Evolutionary conservation across 2,329 filamentous ascomycete species (phyloP).

Genomic region (Colletotrichum cereale): DNA sequence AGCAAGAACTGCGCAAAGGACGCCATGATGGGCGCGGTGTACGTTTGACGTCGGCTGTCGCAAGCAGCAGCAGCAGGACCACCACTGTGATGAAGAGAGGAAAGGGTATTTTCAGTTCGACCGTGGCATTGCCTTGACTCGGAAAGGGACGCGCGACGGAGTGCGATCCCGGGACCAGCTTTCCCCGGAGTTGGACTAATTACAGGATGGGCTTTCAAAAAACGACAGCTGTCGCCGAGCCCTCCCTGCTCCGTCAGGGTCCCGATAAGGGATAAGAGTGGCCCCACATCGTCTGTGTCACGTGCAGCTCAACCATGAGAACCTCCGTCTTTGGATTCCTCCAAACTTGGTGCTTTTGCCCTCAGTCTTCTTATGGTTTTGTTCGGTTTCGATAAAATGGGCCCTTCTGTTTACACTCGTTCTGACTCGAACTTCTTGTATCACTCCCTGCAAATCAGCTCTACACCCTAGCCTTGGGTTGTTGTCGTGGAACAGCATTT

Average conservation of each 20-base stretch:
- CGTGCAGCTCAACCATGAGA: not conserved
- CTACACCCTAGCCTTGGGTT: too few relatives aligned
- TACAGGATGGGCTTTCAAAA: conserved; percentile 16
- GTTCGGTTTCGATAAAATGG: not conserved
- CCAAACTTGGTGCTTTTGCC: too few relatives aligned
- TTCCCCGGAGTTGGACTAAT: conserved; percentile 27
- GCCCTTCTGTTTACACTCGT: too few relatives aligned
- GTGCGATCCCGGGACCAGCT: conserved; percentile 29
- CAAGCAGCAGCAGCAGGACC: not conserved
- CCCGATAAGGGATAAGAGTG: conserved; percentile 13
- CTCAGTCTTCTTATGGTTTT: too few relatives aligned
- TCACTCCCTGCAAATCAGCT: too few relatives aligned
- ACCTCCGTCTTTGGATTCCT: too few relatives aligned
- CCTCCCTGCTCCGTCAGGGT: not conserved
- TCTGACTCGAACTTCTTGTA: too few relatives aligned
- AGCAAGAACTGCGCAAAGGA: conserved; percentile 23
- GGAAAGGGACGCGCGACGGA: conserved; percentile 19
- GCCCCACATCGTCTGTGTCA: not conserved
- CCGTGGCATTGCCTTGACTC: conserved; percentile 38
- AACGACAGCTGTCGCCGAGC: conserved; percentile 31
- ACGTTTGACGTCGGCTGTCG: not conserved
- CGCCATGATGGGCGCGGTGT: conserved; percentile 18
- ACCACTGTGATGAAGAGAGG: not conserved
- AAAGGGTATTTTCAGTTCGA: conserved; percentile 20
- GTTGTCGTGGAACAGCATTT: too few relatives aligned